Conservation (phyloP, 2,329 filamentous ascomycete genomes). For the Seiridium cupressi region DNA sequence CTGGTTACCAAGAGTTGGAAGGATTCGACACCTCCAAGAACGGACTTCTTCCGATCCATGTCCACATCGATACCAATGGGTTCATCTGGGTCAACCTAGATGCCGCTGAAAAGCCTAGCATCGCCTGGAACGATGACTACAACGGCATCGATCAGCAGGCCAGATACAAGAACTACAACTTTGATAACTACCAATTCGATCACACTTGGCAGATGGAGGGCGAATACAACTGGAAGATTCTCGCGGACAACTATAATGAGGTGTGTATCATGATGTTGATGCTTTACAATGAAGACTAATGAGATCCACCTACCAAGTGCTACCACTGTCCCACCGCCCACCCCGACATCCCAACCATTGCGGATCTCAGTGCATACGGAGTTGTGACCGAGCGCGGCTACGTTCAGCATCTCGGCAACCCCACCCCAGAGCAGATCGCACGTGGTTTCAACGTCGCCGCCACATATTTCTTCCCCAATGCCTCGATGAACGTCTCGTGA, state of each 20-base stretch:
- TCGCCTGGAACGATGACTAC: constrained; percentile 39
- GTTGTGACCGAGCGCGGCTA: constrained; percentile 46
- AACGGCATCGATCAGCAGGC: constrained; percentile 30
- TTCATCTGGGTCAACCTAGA: constrained; percentile 58
- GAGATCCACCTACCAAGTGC: constrained; percentile 22
- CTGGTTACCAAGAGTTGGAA: constrained; percentile 52
- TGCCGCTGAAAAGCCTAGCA: constrained; percentile 24
- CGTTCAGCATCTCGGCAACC: constrained; percentile 49
- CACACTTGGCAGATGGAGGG: constrained; percentile 38
- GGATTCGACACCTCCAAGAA: constrained; percentile 58
- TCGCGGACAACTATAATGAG: constrained; percentile 48
- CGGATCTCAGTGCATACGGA: constrained; percentile 34
- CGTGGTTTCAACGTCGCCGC: constrained; percentile 42
- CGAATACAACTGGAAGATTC: constrained; percentile 42
- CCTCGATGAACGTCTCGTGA: constrained; percentile 49
- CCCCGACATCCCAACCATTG: constrained; percentile 40
- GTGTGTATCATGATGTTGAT: constrained; percentile 11
- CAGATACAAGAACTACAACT: constrained; percentile 31
- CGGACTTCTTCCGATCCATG: constrained; percentile 52
- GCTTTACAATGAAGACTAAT: not conserved
- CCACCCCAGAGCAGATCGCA: constrained; percentile 45
- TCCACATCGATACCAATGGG: constrained; percentile 49
- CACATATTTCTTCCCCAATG: constrained; percentile 51
- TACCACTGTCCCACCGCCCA: constrained; percentile 49
- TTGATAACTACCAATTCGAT: constrained; percentile 40